Evolutionary conservation across 768 basidiomycete species (phyloP), one percentile per base, ranked within the genome.

Genomic region (Amanita rubescens): DNA sequence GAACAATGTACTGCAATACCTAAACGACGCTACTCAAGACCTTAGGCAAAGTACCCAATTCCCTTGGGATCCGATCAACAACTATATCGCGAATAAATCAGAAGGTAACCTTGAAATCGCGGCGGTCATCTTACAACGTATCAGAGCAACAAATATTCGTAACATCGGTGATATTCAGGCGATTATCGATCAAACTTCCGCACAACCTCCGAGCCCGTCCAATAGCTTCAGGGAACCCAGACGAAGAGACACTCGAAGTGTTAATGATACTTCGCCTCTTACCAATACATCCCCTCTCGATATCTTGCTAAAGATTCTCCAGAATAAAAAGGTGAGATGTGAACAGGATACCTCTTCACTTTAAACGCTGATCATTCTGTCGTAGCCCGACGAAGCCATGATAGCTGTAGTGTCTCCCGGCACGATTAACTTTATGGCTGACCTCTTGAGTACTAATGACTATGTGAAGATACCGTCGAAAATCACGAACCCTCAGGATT

Each of bases 401-500:
- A 38, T 27, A 22, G 20, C 39, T 22, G 17, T 51, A 9, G 39
- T 51, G 17, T 41, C 39, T n/a, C 12, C 12, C 3, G 22, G 35
- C 17, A 51, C 38, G 22, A n/a, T 51, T 11, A 37, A 51, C 8
- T 51, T 51, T 11, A 51, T 51, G 49, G 17, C 33, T 22, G 24
- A 37, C 6, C 12, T 49, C 14, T n/a, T 49, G 20, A 49, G 47
- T 33, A n/a, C 24, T 19, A 49, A 35, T 5, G 33, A 49, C 20
- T 49, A 35, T 25, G 47, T 49, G n/a, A 49, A 15, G 11, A 49
- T 49, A 22, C 19, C 30, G 10, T 22, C 47, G 10, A 32, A 49
- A 7, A 7, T 49, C 12, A 37, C 3, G 8, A 17, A 49, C 12
- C 3, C 17, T 37, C 33, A 49, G 19, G 47, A 49, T 32, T 33